Conservation (phyloP, 2,329 filamentous ascomycete species). For the Aspergillus alliaceus region DNA sequence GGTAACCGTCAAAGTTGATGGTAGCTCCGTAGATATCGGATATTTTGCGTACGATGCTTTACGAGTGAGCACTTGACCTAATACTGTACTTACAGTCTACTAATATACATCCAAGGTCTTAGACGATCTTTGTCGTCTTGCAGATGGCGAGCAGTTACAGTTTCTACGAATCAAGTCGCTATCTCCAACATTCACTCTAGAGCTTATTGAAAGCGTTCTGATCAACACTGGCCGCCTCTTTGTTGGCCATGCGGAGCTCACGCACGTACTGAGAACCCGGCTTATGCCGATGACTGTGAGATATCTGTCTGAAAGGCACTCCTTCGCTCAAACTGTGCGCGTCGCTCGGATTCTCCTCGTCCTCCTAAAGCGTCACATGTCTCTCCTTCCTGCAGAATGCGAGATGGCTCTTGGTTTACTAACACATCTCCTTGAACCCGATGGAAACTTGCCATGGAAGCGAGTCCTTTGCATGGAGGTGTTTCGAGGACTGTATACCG, state of each 20-base stretch:
- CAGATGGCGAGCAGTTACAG: constrained; percentile 78
- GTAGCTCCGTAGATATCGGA: constrained; percentile 65
- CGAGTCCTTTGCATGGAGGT: constrained; percentile 88
- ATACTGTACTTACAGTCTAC: not conserved
- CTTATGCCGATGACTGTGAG: constrained; percentile 83
- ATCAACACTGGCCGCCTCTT: constrained; percentile 84
- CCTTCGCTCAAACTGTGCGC: constrained; percentile 79
- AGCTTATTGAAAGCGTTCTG: constrained; percentile 87
- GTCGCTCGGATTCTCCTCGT: constrained; percentile 81
- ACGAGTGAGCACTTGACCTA: constrained; percentile 50
- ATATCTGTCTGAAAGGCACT: constrained; percentile 72
- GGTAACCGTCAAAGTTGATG: constrained; percentile 66
- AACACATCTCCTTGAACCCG: constrained; percentile 84
- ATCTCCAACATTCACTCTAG: constrained; percentile 79
- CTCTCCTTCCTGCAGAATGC: constrained; percentile 73
- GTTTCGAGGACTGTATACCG: constrained; percentile 79
- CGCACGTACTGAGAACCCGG: constrained; percentile 71
- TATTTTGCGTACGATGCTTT: constrained; percentile 84
- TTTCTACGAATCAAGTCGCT: constrained; percentile 79
- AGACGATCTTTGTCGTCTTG: constrained; percentile 83
- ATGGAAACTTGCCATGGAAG: constrained; percentile 77
- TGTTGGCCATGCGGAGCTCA: constrained; percentile 73
- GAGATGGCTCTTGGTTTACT: constrained; percentile 79
- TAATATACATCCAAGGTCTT: constrained; percentile 60
- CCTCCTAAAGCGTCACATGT: constrained; percentile 74